phyloP scores from a whole-genome alignment of 257 asterid genomes.

The Dorcoceras hygrometricum region DNA sequence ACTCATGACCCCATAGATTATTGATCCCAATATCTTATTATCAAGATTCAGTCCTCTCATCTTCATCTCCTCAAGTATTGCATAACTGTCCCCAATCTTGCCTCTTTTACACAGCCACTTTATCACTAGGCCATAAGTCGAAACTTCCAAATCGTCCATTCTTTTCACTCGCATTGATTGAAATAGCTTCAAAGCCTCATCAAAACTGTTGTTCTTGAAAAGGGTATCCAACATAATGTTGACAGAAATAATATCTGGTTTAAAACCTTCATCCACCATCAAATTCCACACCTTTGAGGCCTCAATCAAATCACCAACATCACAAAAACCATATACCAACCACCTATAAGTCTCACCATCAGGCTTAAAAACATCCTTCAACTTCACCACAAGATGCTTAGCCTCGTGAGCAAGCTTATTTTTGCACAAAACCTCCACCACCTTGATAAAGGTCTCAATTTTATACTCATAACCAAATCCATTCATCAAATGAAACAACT shows the following conservation, averaged over 20 bases:
- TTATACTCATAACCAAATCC: conserved; percentile 59
- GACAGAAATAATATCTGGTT: conserved; percentile 35
- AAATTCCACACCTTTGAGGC: conserved; percentile 87
- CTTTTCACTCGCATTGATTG: conserved; percentile 59
- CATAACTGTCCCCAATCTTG: conserved; percentile 53
- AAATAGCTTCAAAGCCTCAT: conserved; percentile 64
- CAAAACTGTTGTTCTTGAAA: conserved; percentile 56
- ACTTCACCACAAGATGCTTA: conserved; percentile 56
- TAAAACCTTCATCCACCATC: conserved; percentile 73
- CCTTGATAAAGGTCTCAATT: conserved; percentile 53
- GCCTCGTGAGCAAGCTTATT: conserved; percentile 76
- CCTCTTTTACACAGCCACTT: conserved; percentile 81
- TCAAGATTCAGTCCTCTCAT: conserved; percentile 53
- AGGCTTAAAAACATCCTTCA: conserved; percentile 52
- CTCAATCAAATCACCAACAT: conserved; percentile 74
- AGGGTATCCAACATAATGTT: conserved; percentile 63
- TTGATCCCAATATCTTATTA: conserved; percentile 45
- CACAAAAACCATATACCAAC: conserved; percentile 77
- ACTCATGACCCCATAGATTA: conserved; percentile 50
- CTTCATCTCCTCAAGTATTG: conserved; percentile 66
- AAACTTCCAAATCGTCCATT: conserved; percentile 39
- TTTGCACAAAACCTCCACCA: conserved; percentile 53
- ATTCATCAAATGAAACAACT: conserved; percentile 76
- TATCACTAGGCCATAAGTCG: conserved; percentile 62
- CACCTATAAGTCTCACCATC: conserved; percentile 66